Percentiles rank a stretch among this genome's conserved stretches.
phyloP scores from a whole-genome alignment of 2,329 filamentous ascomycete species.

The Magnaporthiopsis rhizophila region DNA sequence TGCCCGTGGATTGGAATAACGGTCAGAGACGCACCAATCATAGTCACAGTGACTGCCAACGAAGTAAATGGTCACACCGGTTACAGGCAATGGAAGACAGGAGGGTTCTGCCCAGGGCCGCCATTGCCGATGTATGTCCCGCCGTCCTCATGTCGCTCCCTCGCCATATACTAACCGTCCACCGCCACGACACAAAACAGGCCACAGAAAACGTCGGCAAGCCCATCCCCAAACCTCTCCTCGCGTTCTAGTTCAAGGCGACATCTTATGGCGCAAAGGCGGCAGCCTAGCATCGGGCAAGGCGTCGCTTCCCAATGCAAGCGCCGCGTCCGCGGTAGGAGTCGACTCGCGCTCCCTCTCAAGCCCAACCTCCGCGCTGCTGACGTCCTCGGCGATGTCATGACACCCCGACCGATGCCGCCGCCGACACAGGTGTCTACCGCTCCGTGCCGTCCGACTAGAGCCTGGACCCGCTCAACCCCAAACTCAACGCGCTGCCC shows the following conservation, averaged over 20 bases:
- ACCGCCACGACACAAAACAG: not conserved
- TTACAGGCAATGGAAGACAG: no score
- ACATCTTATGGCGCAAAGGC: slow-evolving; percentile 36
- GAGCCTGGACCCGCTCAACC: slow-evolving; percentile 12
- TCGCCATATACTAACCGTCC: not conserved
- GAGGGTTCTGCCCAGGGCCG: not conserved
- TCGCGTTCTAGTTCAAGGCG: slow-evolving; percentile 25
- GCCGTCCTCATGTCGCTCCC: not conserved
- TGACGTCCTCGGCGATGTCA: slow-evolving; percentile 6
- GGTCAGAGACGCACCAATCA: no score
- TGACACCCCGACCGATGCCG: slow-evolving; percentile 14
- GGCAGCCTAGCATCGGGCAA: slow-evolving; percentile 17
- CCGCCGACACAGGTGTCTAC: slow-evolving; percentile 13
- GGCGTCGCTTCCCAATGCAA: slow-evolving; percentile 11
- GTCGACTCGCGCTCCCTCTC: slow-evolving; percentile 31
- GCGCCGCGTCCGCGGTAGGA: slow-evolving; percentile 28
- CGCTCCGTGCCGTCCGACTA: slow-evolving; percentile 16
- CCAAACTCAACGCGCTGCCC: slow-evolving; percentile 8
- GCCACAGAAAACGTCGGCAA: slow-evolving; percentile 7
- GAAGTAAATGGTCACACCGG: not conserved
- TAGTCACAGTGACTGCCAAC: not conserved
- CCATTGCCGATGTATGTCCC: slow-evolving; percentile 3
- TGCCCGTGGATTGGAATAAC: no score
- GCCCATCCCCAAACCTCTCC: slow-evolving; percentile 7
- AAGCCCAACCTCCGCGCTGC: slow-evolving; percentile 32